These are phyloP conservation scores for Mycena belliarum DNA, from an alignment of 768 basidiomycete species.

Conservation along the genomic window DNA sequence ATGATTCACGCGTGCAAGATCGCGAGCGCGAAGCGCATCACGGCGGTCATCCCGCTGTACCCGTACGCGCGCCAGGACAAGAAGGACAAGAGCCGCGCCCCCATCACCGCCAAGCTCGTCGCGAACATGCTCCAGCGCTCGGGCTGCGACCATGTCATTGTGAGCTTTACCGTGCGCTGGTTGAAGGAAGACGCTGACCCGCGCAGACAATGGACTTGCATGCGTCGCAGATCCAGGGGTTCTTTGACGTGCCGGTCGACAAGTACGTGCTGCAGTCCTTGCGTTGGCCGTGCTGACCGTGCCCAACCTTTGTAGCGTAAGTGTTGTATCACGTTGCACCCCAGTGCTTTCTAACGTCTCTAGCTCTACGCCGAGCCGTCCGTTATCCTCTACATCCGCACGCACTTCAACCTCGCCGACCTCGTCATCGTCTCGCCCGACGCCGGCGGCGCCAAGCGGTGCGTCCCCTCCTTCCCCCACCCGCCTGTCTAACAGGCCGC, in stretches of 20 bases:
- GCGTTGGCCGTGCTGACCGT: neutral
- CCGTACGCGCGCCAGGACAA: conserved; percentile 98
- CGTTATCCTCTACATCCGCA: conserved; percentile 91
- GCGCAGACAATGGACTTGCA: conserved; percentile 96
- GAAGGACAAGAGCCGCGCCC: conserved; percentile 98
- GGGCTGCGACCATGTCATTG: conserved; percentile 96
- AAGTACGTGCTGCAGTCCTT: conserved; percentile 63
- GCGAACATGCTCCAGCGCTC: conserved; percentile 96
- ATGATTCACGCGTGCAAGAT: conserved; percentile 99
- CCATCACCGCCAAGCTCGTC: conserved; percentile 96
- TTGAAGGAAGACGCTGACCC: too few relatives aligned
- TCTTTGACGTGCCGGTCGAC: conserved; percentile 99
- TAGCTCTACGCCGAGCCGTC: conserved; percentile 96
- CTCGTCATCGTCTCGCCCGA: conserved; percentile 97
- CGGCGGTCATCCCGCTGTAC: conserved; percentile 96
- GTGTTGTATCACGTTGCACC: neutral
- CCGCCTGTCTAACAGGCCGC: conserved; percentile 19
- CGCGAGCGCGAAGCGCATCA: conserved; percentile 97
- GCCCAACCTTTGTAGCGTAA: conserved; percentile 6
- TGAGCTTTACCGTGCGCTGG: conserved; percentile 41
- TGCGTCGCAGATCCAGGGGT: conserved; percentile 98
- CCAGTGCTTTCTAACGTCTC: neutral
- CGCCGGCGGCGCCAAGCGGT: conserved; percentile 98
- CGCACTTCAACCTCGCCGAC: conserved; percentile 80
- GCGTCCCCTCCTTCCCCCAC: conserved; percentile 23